phyloP scores from a whole-genome alignment of 371 early-diverging fungal species.

The Funneliformis caledonium region DNA sequence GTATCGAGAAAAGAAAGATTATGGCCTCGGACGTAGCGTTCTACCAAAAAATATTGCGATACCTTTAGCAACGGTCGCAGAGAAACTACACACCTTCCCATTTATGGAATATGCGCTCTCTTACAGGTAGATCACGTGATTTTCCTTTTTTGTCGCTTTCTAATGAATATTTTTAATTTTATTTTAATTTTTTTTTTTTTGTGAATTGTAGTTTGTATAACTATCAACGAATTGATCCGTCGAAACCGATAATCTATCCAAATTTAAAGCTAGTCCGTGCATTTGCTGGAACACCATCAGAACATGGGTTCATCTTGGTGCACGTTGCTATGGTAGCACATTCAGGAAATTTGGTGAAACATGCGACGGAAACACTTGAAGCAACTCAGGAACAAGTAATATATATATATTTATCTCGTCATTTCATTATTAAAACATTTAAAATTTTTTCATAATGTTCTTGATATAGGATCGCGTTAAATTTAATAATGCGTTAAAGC shows the following conservation, averaged over 20 bases:
- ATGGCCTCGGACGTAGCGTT: constrained; percentile 78
- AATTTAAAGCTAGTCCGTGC: constrained; percentile 78
- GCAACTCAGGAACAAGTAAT: constrained; percentile 49
- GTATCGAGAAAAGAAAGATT: constrained; percentile 67
- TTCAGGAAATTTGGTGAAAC: constrained; percentile 68
- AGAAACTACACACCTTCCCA: constrained; percentile 77
- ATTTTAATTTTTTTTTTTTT: not conserved
- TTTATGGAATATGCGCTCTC: constrained; percentile 86
- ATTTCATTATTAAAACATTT: not conserved
- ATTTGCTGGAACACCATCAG: constrained; percentile 75
- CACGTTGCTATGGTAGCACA: constrained; percentile 88
- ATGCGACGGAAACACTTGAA: constrained; percentile 62
- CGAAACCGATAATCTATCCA: constrained; percentile 61
- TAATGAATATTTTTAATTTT: not conserved
- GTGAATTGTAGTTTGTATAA: constrained; percentile 69
- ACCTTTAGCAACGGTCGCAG: constrained; percentile 73
- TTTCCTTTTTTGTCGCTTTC: not conserved
- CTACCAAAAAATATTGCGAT: constrained; percentile 80
- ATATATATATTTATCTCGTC: not conserved
- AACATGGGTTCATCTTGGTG: constrained; percentile 78
- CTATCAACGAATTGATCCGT: constrained; percentile 70
- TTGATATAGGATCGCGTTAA: constrained; percentile 54
- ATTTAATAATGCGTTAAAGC: constrained; percentile 65
- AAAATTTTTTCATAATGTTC: too few species aligned
- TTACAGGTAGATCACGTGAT: constrained; percentile 45